Evolutionary conservation across 2,329 filamentous ascomycete species (phyloP).

Genomic region (Cytospora piceae): DNA sequence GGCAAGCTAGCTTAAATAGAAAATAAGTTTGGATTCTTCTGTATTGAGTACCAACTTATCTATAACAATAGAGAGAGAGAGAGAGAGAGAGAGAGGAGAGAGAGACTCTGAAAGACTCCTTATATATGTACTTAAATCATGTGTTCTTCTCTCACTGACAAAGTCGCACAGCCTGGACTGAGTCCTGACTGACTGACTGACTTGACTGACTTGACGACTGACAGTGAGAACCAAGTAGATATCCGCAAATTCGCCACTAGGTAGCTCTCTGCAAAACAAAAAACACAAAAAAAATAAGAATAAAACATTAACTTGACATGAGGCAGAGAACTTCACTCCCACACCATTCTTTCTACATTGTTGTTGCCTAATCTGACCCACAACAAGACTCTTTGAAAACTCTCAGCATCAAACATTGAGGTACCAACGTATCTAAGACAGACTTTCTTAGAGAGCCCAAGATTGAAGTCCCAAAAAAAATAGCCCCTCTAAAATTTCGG

Average conservation of each 20-base stretch:
- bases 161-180: too few relatives aligned
- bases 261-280: background rate
- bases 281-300: too few relatives aligned
- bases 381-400: background rate
- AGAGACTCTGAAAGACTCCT: background rate
- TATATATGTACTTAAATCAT: background rate
- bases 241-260: background rate
- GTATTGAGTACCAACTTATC: background rate
- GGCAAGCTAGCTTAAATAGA: background rate
- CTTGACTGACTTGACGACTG: too few relatives aligned
- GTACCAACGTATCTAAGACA: background rate
- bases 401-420: background rate
- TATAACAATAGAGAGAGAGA: background rate
- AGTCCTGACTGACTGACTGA: too few relatives aligned
- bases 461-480: background rate
- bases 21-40: background rate
- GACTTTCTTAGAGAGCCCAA: background rate
- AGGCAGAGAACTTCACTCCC: background rate
- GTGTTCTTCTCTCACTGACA: background rate
- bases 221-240: background rate
- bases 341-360: background rate
- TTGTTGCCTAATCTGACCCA: background rate
- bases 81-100: too few relatives aligned
- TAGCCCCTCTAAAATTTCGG: constrained; percentile 14
- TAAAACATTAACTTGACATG: background rate